Percentiles rank a stretch among this genome's conserved stretches.
Conservation (phyloP, 106 monocot species). For the Dendrobium catenatum region DNA sequence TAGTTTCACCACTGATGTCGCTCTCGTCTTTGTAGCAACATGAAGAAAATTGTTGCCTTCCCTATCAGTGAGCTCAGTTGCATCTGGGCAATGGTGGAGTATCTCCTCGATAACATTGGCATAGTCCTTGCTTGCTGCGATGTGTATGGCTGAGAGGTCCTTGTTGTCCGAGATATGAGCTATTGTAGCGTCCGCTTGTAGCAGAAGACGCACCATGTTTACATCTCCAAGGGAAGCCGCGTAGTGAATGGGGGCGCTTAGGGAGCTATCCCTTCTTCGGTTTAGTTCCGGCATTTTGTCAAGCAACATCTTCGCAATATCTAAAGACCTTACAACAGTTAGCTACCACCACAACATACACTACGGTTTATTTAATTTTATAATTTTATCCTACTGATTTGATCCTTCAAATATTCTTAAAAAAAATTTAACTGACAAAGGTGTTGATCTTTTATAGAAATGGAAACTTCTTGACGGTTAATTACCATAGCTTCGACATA, state of each 20-base stretch:
- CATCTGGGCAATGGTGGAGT: slow-evolving; percentile 20
- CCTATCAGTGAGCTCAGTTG: slow-evolving; percentile 17
- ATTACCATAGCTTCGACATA: slow-evolving; percentile 5
- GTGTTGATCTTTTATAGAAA: too few species aligned
- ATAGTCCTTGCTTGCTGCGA: slow-evolving; percentile 15
- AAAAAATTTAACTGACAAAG: too few species aligned
- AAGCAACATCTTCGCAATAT: slow-evolving; percentile 6
- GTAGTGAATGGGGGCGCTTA: slow-evolving; percentile 44
- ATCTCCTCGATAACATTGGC: slow-evolving; percentile 13
- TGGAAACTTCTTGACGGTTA: neutral
- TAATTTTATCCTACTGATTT: too few species aligned
- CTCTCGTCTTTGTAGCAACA: slow-evolving; percentile 28
- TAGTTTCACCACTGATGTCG: slow-evolving; percentile 13
- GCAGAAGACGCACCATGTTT: slow-evolving; percentile 15
- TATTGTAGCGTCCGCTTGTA: neutral
- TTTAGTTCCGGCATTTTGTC: neutral
- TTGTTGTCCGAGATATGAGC: too few species aligned
- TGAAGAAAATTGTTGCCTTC: slow-evolving; percentile 43
- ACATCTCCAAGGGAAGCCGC: slow-evolving; percentile 25
- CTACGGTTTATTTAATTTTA: too few species aligned
- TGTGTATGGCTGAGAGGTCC: too few species aligned
- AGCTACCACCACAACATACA: too few species aligned
- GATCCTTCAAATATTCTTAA: too few species aligned
- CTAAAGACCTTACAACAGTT: too few species aligned
- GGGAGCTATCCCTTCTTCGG: neutral